Conservation (phyloP, 192 early-diverging fungal genomes). For the Rhizoclosmatium globosum region DNA sequence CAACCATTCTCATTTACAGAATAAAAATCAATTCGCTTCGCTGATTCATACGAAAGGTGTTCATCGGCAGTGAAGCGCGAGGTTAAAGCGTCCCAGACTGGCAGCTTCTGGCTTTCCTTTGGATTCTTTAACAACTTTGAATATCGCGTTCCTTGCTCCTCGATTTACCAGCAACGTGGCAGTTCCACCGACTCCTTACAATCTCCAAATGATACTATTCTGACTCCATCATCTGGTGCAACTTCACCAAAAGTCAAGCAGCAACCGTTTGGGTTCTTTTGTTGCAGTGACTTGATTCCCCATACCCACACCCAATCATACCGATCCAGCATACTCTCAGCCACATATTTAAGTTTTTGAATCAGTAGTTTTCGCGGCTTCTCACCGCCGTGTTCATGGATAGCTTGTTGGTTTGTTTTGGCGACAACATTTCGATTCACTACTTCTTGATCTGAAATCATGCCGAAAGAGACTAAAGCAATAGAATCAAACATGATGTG, state of each 20-base stretch:
- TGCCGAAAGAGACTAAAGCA: neutral
- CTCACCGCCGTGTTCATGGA: neutral
- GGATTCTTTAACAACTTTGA: neutral
- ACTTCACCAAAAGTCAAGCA: neutral
- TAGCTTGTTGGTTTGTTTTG: neutral
- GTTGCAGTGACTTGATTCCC: no score
- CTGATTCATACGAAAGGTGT: neutral
- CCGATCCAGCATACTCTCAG: neutral
- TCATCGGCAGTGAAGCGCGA: neutral
- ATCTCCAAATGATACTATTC: neutral
- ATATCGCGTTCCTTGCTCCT: neutral
- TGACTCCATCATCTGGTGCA: neutral
- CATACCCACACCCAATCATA: constrained; percentile 12
- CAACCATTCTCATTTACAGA: no score
- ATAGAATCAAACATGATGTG: neutral
- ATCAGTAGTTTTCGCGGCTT: neutral
- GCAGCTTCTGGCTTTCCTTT: neutral
- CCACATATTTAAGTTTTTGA: neutral
- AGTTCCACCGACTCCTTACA: neutral
- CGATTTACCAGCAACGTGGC: neutral
- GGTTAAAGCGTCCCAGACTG: neutral
- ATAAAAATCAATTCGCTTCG: neutral
- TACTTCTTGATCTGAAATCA: neutral
- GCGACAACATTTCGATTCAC: neutral
- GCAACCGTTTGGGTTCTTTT: neutral